Base-by-base conservation (phyloP, 176 grass and related monocot species). In the Themeda triandra region DNA sequence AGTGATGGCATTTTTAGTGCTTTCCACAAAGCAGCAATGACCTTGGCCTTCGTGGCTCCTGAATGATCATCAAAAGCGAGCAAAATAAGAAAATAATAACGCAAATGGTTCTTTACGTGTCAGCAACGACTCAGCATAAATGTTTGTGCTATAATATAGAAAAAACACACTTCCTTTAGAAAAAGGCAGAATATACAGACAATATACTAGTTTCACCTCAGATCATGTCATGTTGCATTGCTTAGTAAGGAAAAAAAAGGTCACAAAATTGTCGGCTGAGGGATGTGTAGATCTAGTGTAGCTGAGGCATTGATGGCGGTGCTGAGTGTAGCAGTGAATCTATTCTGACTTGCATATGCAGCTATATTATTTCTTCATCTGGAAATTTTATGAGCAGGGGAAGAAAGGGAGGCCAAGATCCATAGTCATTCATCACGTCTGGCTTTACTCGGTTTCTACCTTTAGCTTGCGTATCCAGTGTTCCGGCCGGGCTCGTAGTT, bases 271-370 rank as follows among this genome's bases (percentile, higher is more conserved):
- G 77, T 75, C n/a, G 77, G 70, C 32, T 40, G 28, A 25, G 29
- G 39, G 18, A 76, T 6, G 7, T 32, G 10, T 30, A 66, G 77
- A 79, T 79, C 77, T 46, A 30, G 4, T 86, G 41, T 54, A 81
- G 83, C 78, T 13, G 64, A 82, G 15, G 24, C 78, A 86, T 89
- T 85, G 65, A 86, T 44, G 31, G 42, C 6, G n/a, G 21, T 70
- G 62, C 37, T 13, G 69, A 42, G 60, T 37, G 49, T 48, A 13
- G 51, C 19, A 71, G n/a, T n/a, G 56, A 74, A 40, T 72, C 54
- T 70, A 40, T 70, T 70, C 6, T 59, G 67, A 45, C 17, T 58
- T 60, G 67, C 60, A 70, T 39, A 37, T 63, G 70, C 21, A 33
- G 72, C 24, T 21, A 53, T 76, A 18, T 18, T 35, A n/a, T 3